These are phyloP conservation scores for Aureobasidium namibiae DNA, from an alignment of 2,329 filamentous ascomycete species.

Conservation along the genomic window DNA sequence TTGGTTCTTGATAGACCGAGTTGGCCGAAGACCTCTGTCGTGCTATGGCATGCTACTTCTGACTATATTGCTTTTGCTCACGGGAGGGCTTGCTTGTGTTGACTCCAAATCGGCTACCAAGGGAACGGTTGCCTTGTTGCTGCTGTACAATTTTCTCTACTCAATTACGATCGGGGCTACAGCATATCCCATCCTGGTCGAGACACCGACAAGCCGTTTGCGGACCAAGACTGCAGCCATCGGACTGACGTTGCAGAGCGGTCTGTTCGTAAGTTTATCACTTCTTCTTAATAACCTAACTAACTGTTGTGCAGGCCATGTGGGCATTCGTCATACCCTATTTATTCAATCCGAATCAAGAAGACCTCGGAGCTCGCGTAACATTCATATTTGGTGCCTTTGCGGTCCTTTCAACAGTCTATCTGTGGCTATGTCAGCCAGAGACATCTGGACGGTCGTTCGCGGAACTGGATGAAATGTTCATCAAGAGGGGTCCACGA, in stretches of 20 bases:
- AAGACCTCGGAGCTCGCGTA: slow-evolving; percentile 34
- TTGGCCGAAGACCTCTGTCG: slow-evolving; percentile 31
- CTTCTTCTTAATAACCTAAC: not conserved
- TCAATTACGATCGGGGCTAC: slow-evolving; percentile 36
- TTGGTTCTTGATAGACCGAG: slow-evolving; percentile 31
- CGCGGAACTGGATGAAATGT: slow-evolving; percentile 15
- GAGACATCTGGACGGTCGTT: slow-evolving; percentile 13
- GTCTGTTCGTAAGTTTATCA: not conserved
- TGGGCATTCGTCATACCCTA: slow-evolving; percentile 33
- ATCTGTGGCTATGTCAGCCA: slow-evolving; percentile 6
- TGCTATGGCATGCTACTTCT: slow-evolving; percentile 28
- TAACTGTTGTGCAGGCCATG: slow-evolving; percentile 24
- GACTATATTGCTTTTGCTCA: slow-evolving; percentile 34
- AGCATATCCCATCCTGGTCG: slow-evolving; percentile 31
- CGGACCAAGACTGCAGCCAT: slow-evolving; percentile 35
- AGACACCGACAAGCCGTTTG: slow-evolving; percentile 32
- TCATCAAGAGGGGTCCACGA: slow-evolving; percentile 7
- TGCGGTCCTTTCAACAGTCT: slow-evolving; percentile 18
- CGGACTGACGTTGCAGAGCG: slow-evolving; percentile 29
- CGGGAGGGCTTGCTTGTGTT: slow-evolving; percentile 28
- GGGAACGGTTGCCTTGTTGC: slow-evolving; percentile 26
- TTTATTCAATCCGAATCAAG: slow-evolving; percentile 31
- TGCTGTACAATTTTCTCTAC: slow-evolving; percentile 33
- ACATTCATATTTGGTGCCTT: slow-evolving; percentile 34
- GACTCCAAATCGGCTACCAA: slow-evolving; percentile 1